A percentile compares a stretch with the other conserved stretches of the same genome.
Conservation (phyloP, 2,329 filamentous ascomycete genomes). For the Aciculosporium take region DNA sequence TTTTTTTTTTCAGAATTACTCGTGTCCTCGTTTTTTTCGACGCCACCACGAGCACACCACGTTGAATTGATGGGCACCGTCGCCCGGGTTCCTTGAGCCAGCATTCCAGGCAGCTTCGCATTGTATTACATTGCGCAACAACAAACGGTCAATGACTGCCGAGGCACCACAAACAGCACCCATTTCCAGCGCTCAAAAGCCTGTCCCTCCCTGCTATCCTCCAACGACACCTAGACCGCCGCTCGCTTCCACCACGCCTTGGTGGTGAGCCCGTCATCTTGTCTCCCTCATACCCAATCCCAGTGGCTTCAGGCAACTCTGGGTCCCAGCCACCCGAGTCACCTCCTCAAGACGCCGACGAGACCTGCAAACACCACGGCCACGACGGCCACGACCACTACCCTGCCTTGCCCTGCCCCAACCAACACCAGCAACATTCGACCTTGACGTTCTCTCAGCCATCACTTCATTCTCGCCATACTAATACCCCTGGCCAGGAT, state of each 20-base stretch:
- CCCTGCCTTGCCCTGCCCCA: constrained; percentile 20
- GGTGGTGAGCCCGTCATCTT: constrained; percentile 32
- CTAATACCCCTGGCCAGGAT: neutral
- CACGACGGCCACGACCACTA: constrained; percentile 28
- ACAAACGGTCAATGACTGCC: neutral
- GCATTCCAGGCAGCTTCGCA: neutral
- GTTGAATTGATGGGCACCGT: too few species aligned
- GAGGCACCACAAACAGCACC: too few species aligned
- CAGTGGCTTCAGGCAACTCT: constrained; percentile 27
- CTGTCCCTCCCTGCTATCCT: neutral
- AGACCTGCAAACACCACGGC: constrained; percentile 30
- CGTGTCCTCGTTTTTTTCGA: neutral
- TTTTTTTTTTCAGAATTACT: neutral
- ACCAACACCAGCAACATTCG: constrained; percentile 27
- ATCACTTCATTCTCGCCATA: neutral
- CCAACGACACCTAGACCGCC: neutral
- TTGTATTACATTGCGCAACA: neutral
- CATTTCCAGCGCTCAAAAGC: too few species aligned
- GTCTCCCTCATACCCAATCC: constrained; percentile 26
- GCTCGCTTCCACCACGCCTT: constrained; percentile 18
- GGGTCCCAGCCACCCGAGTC: constrained; percentile 27
- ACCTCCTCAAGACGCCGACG: constrained; percentile 39
- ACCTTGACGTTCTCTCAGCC: constrained; percentile 9
- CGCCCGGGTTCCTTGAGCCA: too few species aligned
- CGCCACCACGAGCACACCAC: neutral